These are phyloP conservation scores for Picea glauca DNA, from an alignment of 75 land plant genomes.

Conservation along the genomic window DNA sequence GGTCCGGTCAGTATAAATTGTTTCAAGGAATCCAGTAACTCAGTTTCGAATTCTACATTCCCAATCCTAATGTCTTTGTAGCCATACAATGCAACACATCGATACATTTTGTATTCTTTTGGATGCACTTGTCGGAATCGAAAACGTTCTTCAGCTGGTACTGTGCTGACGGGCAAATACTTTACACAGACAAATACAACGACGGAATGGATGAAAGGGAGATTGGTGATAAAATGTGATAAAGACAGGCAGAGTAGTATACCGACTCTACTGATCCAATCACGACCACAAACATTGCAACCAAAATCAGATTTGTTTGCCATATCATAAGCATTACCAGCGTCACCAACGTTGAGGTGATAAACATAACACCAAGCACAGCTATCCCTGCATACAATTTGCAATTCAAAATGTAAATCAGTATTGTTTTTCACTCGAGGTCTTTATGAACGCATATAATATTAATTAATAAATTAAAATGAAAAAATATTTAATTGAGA, in stretches of 20 bases:
- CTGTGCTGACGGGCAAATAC: constrained; percentile 45
- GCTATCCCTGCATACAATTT: constrained; percentile 22
- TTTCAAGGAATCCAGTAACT: constrained; percentile 35
- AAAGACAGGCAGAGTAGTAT: constrained; percentile 51
- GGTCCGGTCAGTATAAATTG: constrained; percentile 17
- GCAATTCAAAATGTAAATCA: too few relatives aligned
- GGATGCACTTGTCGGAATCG: constrained; percentile 47
- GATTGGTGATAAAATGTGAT: constrained; percentile 39
- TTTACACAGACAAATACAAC: constrained; percentile 59
- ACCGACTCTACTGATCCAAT: constrained; percentile 22
- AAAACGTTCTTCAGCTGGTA: constrained; percentile 43
- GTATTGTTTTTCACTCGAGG: too few relatives aligned
- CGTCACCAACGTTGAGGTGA: constrained; percentile 24
- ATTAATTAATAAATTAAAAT: too few relatives aligned
- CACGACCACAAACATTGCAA: constrained; percentile 14
- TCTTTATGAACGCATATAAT: too few relatives aligned
- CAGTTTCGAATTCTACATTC: constrained; percentile 28
- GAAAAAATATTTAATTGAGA: too few relatives aligned
- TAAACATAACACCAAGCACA: constrained; percentile 30
- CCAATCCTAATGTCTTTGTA: constrained; percentile 39
- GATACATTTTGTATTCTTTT: constrained; percentile 33
- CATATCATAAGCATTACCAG: constrained; percentile 46
- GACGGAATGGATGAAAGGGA: constrained; percentile 59
- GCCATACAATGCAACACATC: constrained; percentile 63
- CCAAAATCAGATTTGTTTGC: constrained; percentile 14